A percentile compares a stretch with the other conserved stretches of the same genome.
Conservation (phyloP, 768 basidiomycete genomes). For the Austroboletus festivus region DNA sequence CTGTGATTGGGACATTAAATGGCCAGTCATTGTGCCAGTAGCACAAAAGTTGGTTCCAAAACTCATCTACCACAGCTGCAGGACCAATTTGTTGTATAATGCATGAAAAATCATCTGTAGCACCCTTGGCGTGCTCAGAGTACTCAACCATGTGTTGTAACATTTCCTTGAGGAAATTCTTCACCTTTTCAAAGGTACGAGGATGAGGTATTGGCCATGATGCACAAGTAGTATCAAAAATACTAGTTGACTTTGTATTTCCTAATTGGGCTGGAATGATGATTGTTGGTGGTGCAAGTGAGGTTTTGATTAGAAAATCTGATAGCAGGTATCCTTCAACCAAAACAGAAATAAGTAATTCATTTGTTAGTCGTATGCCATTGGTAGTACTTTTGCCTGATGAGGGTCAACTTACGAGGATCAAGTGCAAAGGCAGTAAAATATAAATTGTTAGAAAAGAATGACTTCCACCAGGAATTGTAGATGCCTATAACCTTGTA, state of each 20-base stretch:
- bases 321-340: neutral
- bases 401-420: neutral
- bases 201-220: neutral
- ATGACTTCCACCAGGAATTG: neutral
- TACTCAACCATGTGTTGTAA: neutral
- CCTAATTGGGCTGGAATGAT: neutral
- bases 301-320: neutral
- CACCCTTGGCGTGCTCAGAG: neutral
- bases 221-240: neutral
- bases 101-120: neutral
- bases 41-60: neutral
- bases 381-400: neutral
- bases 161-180: neutral
- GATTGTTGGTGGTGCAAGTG: neutral
- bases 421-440: constrained; percentile 1
- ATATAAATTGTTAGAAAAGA: neutral
- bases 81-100: neutral
- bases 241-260: neutral
- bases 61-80: neutral
- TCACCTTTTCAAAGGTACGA: neutral
- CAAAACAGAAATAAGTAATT: too few species aligned
- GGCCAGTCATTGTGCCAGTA: neutral
- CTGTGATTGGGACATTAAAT: neutral
- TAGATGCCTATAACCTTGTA: neutral
- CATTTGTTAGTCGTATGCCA: neutral